Evolutionary conservation across 1,139 yeast genomes (phyloP).

Genomic region (Nakaseomyces delphensis): DNA sequence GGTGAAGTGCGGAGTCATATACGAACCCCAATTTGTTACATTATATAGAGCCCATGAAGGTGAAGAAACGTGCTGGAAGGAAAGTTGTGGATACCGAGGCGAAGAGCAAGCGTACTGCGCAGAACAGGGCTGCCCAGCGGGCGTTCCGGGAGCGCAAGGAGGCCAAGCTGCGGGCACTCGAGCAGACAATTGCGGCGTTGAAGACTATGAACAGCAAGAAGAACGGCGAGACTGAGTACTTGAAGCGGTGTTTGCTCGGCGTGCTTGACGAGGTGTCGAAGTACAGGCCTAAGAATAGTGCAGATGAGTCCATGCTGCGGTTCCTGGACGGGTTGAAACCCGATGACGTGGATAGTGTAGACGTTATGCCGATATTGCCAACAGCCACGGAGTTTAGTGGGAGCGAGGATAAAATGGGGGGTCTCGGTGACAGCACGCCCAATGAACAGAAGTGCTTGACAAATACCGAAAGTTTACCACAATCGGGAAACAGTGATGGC

Average conservation of each 20-base stretch:
- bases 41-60: constrained; percentile 10
- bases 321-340: not conserved
- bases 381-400: not conserved
- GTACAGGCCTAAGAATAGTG: constrained; percentile 38
- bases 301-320: constrained; percentile 9
- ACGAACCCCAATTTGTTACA: no score
- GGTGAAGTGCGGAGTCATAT: no score
- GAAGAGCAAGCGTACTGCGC: constrained; percentile 81
- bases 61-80: constrained; percentile 47
- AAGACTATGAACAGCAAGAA: constrained; percentile 63
- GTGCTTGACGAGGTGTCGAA: constrained; percentile 65
- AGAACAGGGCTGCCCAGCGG: constrained; percentile 94
- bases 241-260: constrained; percentile 67
- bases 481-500: not conserved
- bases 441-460: not conserved
- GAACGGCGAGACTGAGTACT: constrained; percentile 60
- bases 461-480: not conserved
- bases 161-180: constrained; percentile 74
- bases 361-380: not conserved
- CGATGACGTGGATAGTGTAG: not conserved
- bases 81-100: constrained; percentile 78
- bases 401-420: no score
- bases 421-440: no score
- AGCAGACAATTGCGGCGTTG: constrained; percentile 60
- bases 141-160: constrained; percentile 95